phyloP scores from a whole-genome alignment of 108 stramenopile species.

The Nitzschia sp. region DNA sequence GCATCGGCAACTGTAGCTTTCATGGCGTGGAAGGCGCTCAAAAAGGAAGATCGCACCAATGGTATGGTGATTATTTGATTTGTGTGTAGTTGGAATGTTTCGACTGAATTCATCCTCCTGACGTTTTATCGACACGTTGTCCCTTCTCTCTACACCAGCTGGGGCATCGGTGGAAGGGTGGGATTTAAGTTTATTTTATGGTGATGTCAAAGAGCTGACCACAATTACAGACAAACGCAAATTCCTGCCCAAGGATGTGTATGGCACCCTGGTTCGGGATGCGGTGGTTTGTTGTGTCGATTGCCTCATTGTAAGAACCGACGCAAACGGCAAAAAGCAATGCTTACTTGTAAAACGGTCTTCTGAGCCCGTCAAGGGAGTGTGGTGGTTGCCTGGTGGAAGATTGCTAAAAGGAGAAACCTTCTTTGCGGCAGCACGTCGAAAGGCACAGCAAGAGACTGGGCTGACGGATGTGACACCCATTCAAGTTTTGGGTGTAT shows the following conservation, averaged over 20 bases:
- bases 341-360: constrained; percentile 59
- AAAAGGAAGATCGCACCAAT: constrained; percentile 16
- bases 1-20: constrained; percentile 4
- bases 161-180: constrained; percentile 56
- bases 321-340: constrained; percentile 31
- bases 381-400: constrained; percentile 81
- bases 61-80: not conserved
- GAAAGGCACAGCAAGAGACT: constrained; percentile 68
- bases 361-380: constrained; percentile 66
- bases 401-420: constrained; percentile 74
- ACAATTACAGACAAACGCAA: constrained; percentile 41
- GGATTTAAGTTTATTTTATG: constrained; percentile 64
- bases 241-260: constrained; percentile 60
- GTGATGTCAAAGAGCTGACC: constrained; percentile 46
- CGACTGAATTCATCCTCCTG: not conserved
- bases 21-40: not conserved
- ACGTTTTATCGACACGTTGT: too few species aligned
- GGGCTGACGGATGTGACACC: constrained; percentile 49
- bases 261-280: constrained; percentile 53
- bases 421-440: constrained; percentile 62
- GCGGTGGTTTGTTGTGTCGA: constrained; percentile 67
- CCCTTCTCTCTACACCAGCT: too few species aligned
- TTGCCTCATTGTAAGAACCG: constrained; percentile 49
- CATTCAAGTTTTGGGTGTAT: constrained; percentile 64
- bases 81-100: not conserved